These are phyloP conservation scores for Xylaria multiplex DNA, from an alignment of 2,329 filamentous ascomycete species.

Conservation along the genomic window DNA sequence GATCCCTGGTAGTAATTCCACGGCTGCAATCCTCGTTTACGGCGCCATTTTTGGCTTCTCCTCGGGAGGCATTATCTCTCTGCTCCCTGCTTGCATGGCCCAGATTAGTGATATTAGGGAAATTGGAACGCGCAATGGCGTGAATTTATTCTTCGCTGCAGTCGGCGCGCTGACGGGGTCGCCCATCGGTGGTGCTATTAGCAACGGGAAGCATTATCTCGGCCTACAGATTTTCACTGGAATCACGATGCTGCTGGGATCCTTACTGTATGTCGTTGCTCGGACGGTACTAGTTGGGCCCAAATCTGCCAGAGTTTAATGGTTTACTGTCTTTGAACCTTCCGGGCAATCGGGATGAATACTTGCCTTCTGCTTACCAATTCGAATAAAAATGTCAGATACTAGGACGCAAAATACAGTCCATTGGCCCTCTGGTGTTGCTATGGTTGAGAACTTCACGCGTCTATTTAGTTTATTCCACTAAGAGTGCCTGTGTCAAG, in stretches of 20 bases:
- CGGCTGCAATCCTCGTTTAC: constrained; percentile 66
- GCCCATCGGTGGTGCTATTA: constrained; percentile 69
- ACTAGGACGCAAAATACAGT: neutral
- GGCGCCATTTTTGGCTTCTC: constrained; percentile 71
- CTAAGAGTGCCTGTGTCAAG: neutral
- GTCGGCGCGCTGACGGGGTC: constrained; percentile 73
- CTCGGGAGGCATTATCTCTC: constrained; percentile 70
- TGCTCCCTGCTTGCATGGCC: constrained; percentile 72
- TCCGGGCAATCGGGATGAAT: neutral
- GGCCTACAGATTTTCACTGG: constrained; percentile 74
- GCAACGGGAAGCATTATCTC: constrained; percentile 59
- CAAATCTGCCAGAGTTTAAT: constrained; percentile 16
- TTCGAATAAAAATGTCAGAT: neutral
- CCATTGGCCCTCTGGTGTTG: neutral
- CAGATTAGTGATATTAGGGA: constrained; percentile 76
- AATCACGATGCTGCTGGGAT: constrained; percentile 51
- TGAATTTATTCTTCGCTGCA: constrained; percentile 68
- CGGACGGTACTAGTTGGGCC: constrained; percentile 19
- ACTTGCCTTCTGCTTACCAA: neutral
- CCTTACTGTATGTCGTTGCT: constrained; percentile 21
- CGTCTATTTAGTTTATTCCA: neutral
- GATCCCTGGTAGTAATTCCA: constrained; percentile 19
- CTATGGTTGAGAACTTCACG: neutral
- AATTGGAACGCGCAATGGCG: constrained; percentile 74
- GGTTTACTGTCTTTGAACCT: neutral